Evolutionary conservation across 768 basidiomycete species (phyloP).

Genomic region (Leccinum boreale): DNA sequence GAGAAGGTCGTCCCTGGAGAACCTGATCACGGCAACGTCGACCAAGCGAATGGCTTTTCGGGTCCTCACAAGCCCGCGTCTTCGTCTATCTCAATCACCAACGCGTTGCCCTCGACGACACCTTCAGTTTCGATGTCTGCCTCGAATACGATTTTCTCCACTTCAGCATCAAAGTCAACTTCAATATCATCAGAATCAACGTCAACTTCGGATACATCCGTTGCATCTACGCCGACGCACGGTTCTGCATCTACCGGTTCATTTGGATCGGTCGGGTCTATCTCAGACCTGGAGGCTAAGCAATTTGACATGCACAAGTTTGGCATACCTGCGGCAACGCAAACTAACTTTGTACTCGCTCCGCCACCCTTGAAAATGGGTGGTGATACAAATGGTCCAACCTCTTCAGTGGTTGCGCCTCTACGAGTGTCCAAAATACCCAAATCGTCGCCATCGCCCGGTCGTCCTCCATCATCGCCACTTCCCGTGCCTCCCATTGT

Average conservation of each 20-base stretch:
- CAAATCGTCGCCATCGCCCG: conserved; percentile 15
- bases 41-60: conserved; percentile 4
- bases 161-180: conserved; percentile 13
- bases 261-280: conserved; percentile 18
- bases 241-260: conserved; percentile 11
- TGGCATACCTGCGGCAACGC: conserved; percentile 1
- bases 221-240: conserved; percentile 16
- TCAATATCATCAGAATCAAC: conserved; percentile 17
- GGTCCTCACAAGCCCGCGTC: not conserved
- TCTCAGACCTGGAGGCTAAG: conserved; percentile 21
- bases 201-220: conserved; percentile 11
- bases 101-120: not conserved
- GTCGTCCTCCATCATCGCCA: conserved; percentile 15
- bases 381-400: not conserved
- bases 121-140: not conserved
- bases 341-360: conserved; percentile 20
- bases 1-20: conserved; percentile 16
- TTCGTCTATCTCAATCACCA: conserved; percentile 6
- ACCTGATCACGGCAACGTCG: conserved; percentile 6
- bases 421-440: conserved; percentile 27
- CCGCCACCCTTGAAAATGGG: conserved; percentile 25
- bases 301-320: conserved; percentile 17
- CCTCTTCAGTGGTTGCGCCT: conserved; percentile 20
- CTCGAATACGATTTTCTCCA: conserved; percentile 4
- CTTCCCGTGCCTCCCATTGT: conserved; percentile 4